Evolutionary conservation across 257 asterid species (phyloP).

Genomic region (Lycium ferocissimum): DNA sequence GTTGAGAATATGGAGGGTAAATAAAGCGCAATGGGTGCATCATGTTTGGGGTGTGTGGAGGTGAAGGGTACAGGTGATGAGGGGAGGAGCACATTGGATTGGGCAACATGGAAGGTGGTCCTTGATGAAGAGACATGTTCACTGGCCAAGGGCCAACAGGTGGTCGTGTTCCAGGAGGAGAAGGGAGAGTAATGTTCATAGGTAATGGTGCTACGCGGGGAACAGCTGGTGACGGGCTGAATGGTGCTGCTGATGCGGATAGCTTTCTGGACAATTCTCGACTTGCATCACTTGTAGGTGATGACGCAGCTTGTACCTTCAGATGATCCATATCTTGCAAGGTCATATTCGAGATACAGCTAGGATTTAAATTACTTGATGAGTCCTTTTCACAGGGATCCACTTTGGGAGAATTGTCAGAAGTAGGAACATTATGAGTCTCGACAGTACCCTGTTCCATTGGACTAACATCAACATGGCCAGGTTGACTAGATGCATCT

Average conservation of each 20-base stretch:
- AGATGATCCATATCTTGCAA: slow-evolving; percentile 57
- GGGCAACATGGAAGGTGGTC: slow-evolving; percentile 71
- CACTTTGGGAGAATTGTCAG: slow-evolving; percentile 47
- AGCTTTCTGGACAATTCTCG: slow-evolving; percentile 74
- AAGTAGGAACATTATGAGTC: slow-evolving; percentile 36
- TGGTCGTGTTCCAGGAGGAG: slow-evolving; percentile 69
- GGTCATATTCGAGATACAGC: slow-evolving; percentile 42
- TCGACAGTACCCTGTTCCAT: slow-evolving; percentile 42
- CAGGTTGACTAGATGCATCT: slow-evolving; percentile 42
- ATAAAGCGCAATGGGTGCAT: slow-evolving; percentile 85
- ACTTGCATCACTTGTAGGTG: slow-evolving; percentile 51
- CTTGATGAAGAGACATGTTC: slow-evolving; percentile 88
- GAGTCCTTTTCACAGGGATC: slow-evolving; percentile 47
- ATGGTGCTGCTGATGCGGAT: slow-evolving; percentile 98
- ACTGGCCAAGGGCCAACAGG: slow-evolving; percentile 81
- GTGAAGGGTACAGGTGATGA: slow-evolving; percentile 89
- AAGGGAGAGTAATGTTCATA: slow-evolving; percentile 59
- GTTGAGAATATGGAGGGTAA: slow-evolving; percentile 82
- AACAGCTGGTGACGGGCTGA: slow-evolving; percentile 73
- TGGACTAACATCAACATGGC: slow-evolving; percentile 45
- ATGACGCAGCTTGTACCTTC: slow-evolving; percentile 45
- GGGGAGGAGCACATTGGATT: slow-evolving; percentile 77
- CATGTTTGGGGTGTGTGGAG: slow-evolving; percentile 89
- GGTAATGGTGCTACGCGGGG: slow-evolving; percentile 74
- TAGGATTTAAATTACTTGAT: slow-evolving; percentile 37